Percentiles rank a stretch among this genome's conserved stretches.
phyloP scores from a whole-genome alignment of 2,329 filamentous ascomycete species.

The Penicillium sp. region DNA sequence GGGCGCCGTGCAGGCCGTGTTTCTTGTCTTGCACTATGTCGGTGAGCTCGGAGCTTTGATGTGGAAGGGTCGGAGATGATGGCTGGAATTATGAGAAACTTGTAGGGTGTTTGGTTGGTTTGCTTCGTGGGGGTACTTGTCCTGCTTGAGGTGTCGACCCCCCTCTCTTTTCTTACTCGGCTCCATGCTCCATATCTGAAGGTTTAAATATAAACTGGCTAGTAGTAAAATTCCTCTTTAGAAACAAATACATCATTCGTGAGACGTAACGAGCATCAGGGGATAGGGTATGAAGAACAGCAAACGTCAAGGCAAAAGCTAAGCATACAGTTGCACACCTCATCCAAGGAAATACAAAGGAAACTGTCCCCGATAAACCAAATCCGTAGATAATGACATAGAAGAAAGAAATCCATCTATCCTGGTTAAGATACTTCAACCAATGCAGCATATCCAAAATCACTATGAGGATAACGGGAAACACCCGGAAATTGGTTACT shows the following conservation, averaged over 20 bases:
- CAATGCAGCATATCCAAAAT: slow-evolving; percentile 5
- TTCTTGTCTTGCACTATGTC: slow-evolving; percentile 7
- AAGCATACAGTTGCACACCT: slow-evolving; percentile 17
- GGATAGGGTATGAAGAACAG: slow-evolving; percentile 19
- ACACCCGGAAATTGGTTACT: not conserved
- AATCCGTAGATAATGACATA: slow-evolving; percentile 11
- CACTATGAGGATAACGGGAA: not conserved
- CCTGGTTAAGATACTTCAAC: not conserved
- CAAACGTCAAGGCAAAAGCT: slow-evolving; percentile 16
- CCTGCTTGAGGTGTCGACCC: slow-evolving; percentile 8
- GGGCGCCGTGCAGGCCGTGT: not conserved
- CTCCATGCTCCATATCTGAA: not conserved
- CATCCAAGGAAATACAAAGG: slow-evolving; percentile 16
- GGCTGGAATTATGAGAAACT: not conserved
- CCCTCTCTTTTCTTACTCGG: not conserved
- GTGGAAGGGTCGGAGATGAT: slow-evolving; percentile 5
- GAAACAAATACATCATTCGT: slow-evolving; percentile 17
- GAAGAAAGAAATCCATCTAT: slow-evolving; percentile 15
- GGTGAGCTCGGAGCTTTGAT: not conserved
- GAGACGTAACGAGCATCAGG: slow-evolving; percentile 19
- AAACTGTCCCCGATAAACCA: slow-evolving; percentile 6
- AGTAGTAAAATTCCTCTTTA: not conserved
- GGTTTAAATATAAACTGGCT: not conserved
- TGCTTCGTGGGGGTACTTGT: slow-evolving; percentile 12
- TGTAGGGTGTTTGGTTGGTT: slow-evolving; percentile 12